These are phyloP conservation scores for Plasmodium cynomolgi DNA, from an alignment of 169 alveolate genomes.

Conservation along the genomic window DNA sequence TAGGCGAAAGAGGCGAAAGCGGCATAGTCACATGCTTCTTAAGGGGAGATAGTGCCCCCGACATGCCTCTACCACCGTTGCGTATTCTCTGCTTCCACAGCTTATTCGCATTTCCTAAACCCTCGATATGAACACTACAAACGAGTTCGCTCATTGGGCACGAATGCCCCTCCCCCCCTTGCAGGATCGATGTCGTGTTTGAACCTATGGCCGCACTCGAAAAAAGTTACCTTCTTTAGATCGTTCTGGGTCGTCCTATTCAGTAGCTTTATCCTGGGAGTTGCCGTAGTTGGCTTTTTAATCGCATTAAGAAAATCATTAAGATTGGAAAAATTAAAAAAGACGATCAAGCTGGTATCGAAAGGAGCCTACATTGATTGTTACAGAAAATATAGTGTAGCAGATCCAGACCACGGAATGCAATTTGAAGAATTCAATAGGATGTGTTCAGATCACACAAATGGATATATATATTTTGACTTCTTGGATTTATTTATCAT, in stretches of 20 bases:
- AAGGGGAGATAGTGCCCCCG: background rate
- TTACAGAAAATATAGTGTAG: conserved; percentile 89
- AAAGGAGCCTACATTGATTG: conserved; percentile 90
- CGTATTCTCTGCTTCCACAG: background rate
- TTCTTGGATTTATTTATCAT: conserved; percentile 90
- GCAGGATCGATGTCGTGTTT: conserved; percentile 66
- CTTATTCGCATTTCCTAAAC: background rate
- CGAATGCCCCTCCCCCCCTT: background rate
- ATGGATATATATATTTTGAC: conserved; percentile 90
- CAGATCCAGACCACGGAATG: conserved; percentile 93
- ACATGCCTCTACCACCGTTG: background rate
- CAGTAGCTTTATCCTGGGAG: conserved; percentile 85
- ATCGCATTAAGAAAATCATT: conserved; percentile 90
- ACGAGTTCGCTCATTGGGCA: background rate
- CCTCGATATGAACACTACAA: background rate
- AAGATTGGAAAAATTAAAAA: conserved; percentile 89
- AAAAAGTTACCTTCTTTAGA: conserved; percentile 72
- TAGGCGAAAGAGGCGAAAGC: background rate
- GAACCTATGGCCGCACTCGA: conserved; percentile 70
- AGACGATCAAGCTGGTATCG: conserved; percentile 83
- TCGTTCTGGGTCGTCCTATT: conserved; percentile 79
- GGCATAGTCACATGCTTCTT: background rate
- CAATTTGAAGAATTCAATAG: conserved; percentile 92
- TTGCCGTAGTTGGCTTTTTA: conserved; percentile 87
- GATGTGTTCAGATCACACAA: conserved; percentile 91